Percentiles rank a stretch among this genome's conserved stretches.
These are phyloP conservation scores for Trichoderma asperelloides DNA, from an alignment of 495 filamentous ascomycete genomes.

Conservation along the genomic window DNA sequence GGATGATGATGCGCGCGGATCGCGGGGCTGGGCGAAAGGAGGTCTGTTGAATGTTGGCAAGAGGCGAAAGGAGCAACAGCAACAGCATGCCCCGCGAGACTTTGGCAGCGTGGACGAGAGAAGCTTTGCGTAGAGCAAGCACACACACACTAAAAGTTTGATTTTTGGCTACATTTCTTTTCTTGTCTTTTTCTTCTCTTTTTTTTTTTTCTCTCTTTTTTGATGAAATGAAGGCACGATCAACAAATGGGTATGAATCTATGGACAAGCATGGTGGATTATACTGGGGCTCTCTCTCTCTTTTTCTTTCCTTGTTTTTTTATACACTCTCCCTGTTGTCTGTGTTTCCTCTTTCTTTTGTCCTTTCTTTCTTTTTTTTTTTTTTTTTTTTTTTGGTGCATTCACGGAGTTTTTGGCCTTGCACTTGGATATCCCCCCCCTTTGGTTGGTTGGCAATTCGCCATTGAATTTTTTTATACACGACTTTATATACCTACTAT, in stretches of 20 bases:
- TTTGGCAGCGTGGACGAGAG: not conserved
- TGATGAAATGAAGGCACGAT: conserved; percentile 1
- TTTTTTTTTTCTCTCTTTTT: not conserved
- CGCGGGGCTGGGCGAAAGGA: not conserved
- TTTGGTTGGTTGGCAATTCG: not conserved
- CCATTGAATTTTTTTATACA: not conserved
- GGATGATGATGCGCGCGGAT: not conserved
- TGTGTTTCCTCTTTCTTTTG: not conserved
- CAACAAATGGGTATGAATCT: conserved; percentile 4
- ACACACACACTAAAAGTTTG: not conserved
- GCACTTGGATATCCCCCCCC: not conserved
- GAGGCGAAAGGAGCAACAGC: not conserved
- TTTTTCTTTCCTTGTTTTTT: not conserved
- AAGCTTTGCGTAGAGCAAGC: not conserved
- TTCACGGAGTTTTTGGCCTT: not conserved
- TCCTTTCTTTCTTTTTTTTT: not conserved
- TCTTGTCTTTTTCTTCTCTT: not conserved
- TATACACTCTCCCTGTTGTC: too few relatives aligned
- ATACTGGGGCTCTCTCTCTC: not conserved
- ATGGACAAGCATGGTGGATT: conserved; percentile 2
- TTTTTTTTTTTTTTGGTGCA: not conserved
- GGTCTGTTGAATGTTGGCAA: not conserved
- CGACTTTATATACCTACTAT: not conserved
- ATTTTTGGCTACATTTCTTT: not conserved
- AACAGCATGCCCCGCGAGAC: not conserved